Evolutionary conservation across 148 eudicot species (phyloP).

Genomic region (Chenopodium suecicum): DNA sequence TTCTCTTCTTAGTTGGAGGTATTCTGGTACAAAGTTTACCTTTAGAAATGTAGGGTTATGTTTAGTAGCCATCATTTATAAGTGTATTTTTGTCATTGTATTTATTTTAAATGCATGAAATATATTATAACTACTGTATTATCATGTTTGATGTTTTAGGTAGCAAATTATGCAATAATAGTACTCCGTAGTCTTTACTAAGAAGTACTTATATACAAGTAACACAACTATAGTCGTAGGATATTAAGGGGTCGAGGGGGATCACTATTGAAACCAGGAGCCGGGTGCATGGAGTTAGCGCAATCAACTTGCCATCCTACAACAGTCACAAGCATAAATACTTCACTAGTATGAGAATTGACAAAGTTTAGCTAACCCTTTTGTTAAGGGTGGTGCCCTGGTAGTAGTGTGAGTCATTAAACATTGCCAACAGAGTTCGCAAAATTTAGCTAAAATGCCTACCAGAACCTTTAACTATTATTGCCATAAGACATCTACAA

Average conservation of each 20-base stretch:
- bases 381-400: not conserved
- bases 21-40: constrained; percentile 1
- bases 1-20: not conserved
- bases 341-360: not conserved
- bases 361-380: not conserved
- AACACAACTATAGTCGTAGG: no score
- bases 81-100: not conserved
- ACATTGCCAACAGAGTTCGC: not conserved
- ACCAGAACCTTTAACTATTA: not conserved
- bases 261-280: no score
- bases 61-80: not conserved
- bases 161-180: no score
- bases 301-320: no score
- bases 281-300: no score
- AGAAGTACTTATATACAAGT: no score
- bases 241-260: no score
- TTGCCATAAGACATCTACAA: not conserved
- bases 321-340: no score
- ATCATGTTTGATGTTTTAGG: no score
- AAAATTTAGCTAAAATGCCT: not conserved
- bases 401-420: not conserved
- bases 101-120: no score
- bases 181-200: no score
- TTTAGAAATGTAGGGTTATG: constrained; percentile 8
- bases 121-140: no score